Percentiles rank a stretch among this genome's conserved stretches.
phyloP scores from a whole-genome alignment of 2,329 filamentous ascomycete genomes.

The Myotisia sp. region DNA sequence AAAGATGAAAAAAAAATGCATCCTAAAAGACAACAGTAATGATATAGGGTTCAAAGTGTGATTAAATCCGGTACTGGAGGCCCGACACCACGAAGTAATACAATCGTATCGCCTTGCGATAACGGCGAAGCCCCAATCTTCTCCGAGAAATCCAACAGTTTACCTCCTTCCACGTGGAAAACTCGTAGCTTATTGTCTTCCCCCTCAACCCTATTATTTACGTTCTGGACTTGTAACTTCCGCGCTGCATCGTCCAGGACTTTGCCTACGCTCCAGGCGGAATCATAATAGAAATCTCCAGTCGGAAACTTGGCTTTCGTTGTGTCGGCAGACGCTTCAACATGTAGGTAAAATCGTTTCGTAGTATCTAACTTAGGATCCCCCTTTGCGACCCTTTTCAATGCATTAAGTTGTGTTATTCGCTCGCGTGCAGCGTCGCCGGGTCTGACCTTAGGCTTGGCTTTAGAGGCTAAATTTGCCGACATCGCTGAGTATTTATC shows the following conservation, averaged over 20 bases:
- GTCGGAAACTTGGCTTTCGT: conserved; percentile 69
- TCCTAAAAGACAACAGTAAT: not conserved
- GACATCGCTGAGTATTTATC: conserved; percentile 53
- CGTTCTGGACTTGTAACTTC: conserved; percentile 30
- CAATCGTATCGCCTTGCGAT: conserved; percentile 75
- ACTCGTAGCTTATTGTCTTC: conserved; percentile 64
- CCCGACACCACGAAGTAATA: conserved; percentile 72
- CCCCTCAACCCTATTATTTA: conserved; percentile 31
- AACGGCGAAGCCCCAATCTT: conserved; percentile 57
- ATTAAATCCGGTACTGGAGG: conserved; percentile 60
- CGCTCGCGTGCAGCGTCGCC: conserved; percentile 50
- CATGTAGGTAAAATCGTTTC: conserved; percentile 78
- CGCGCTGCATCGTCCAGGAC: conserved; percentile 33
- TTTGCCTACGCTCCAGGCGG: conserved; percentile 80
- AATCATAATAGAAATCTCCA: conserved; percentile 65
- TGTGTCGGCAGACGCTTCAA: conserved; percentile 80
- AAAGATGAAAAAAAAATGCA: conserved; percentile 1
- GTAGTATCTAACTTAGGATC: conserved; percentile 66
- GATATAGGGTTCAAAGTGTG: conserved; percentile 28
- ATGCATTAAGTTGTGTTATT: conserved; percentile 53
- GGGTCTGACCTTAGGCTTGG: conserved; percentile 50
- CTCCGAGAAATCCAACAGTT: conserved; percentile 74
- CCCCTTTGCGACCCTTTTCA: conserved; percentile 83
- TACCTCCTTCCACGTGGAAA: conserved; percentile 83
- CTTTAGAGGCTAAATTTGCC: conserved; percentile 51